These are phyloP conservation scores for Talaromyces proteolyticus DNA, from an alignment of 495 filamentous ascomycete genomes.

Conservation along the genomic window DNA sequence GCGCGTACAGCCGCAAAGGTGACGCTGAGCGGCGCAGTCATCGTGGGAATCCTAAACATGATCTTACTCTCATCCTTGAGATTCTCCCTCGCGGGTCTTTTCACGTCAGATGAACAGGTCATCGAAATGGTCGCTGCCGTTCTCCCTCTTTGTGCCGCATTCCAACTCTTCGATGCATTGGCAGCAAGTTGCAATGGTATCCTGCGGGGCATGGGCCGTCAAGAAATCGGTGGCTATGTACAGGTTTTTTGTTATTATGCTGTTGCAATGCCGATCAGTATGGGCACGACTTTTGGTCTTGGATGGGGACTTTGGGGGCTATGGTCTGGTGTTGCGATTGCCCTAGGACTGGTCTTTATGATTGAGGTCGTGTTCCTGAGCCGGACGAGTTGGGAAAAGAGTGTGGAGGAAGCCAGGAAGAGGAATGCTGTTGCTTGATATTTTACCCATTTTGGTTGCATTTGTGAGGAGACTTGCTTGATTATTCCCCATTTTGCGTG, in stretches of 20 bases:
- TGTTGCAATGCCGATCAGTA: conserved; percentile 78
- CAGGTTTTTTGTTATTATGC: conserved; percentile 81
- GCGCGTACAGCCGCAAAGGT: conserved; percentile 68
- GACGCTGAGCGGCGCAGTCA: conserved; percentile 53
- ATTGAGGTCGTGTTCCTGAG: conserved; percentile 64
- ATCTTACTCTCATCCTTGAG: conserved; percentile 57
- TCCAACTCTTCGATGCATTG: conserved; percentile 83
- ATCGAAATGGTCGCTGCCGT: conserved; percentile 64
- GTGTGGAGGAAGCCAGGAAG: conserved; percentile 64
- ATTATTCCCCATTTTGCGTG: too few species aligned
- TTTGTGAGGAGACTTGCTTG: too few species aligned
- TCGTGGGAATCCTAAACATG: conserved; percentile 74
- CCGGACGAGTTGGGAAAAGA: conserved; percentile 63
- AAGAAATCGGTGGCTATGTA: conserved; percentile 84
- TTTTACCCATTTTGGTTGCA: background rate
- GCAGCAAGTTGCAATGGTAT: conserved; percentile 76
- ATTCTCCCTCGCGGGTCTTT: conserved; percentile 66
- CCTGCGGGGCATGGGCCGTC: conserved; percentile 75
- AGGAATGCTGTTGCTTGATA: conserved; percentile 57
- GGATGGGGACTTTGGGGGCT: conserved; percentile 70
- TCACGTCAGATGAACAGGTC: conserved; percentile 77
- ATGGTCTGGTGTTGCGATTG: conserved; percentile 76
- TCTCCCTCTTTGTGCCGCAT: conserved; percentile 74
- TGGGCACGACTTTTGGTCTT: conserved; percentile 66
- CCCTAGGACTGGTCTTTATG: conserved; percentile 55